phyloP scores from a whole-genome alignment of 2,329 filamentous ascomycete species.

The Hypoxylon sp. region DNA sequence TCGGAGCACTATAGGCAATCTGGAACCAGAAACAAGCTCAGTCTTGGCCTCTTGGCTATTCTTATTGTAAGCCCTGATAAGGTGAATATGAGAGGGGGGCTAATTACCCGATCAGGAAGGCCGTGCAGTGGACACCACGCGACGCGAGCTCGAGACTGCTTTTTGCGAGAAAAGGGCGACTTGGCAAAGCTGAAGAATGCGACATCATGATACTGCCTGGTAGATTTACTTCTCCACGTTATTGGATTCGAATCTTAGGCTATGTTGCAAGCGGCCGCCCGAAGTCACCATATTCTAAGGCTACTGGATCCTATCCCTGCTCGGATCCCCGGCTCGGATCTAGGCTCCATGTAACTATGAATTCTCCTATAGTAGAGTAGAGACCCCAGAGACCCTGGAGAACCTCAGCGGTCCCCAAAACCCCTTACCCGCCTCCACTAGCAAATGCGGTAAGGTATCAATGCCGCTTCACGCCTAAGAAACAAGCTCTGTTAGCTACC shows the following conservation, averaged over 20 bases:
- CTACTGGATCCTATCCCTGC: conserved; percentile 34
- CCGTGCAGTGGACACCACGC: conserved; percentile 47
- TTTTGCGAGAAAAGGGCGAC: conserved; percentile 35
- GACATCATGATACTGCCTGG: conserved; percentile 47
- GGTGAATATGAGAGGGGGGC: conserved; percentile 34
- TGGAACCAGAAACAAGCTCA: conserved; percentile 44
- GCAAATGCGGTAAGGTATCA: conserved; percentile 25
- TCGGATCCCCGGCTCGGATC: conserved; percentile 39
- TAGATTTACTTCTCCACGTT: conserved; percentile 43
- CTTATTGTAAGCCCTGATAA: conserved; percentile 42
- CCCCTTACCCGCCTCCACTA: conserved; percentile 21
- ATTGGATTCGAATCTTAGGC: conserved; percentile 42
- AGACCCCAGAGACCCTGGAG: conserved; percentile 8
- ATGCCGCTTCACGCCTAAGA: conserved; percentile 28
- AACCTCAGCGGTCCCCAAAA: conserved; percentile 4
- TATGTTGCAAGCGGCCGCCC: conserved; percentile 45
- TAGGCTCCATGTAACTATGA: conserved; percentile 27
- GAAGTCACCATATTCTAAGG: conserved; percentile 33
- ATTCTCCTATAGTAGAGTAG: background rate
- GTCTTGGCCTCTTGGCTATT: conserved; percentile 44
- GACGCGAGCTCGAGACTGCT: conserved; percentile 43
- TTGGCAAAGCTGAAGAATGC: conserved; percentile 45
- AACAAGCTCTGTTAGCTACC: conserved; percentile 42
- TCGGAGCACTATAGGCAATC: conserved; percentile 39
- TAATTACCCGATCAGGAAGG: conserved; percentile 49